Conservation (phyloP, 2,329 filamentous ascomycete species). For the Sporothrix pseudoabietina region DNA sequence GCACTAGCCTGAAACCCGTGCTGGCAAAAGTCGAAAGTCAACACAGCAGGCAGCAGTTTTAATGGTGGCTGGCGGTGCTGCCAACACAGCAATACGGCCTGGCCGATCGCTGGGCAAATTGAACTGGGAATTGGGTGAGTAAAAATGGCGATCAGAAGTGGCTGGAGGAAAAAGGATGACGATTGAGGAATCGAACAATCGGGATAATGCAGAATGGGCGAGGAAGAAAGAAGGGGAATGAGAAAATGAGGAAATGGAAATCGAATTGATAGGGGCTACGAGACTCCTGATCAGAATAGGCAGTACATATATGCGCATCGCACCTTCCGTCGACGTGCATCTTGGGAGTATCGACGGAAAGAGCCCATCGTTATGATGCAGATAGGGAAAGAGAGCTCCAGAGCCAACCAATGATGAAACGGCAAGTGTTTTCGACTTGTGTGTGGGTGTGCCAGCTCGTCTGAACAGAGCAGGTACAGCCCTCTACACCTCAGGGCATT, state of each 20-base stretch:
- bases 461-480: constrained; percentile 6
- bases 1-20: neutral
- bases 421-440: constrained; percentile 8
- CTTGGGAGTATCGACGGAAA: neutral
- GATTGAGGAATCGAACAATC: constrained; percentile 3
- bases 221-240: neutral
- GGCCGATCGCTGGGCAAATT: neutral
- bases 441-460: constrained; percentile 6
- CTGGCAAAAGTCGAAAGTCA: neutral
- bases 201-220: neutral
- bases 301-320: neutral
- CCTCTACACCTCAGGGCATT: neutral
- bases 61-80: neutral
- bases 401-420: constrained; percentile 19
- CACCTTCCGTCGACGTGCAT: neutral
- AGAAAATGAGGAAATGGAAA: neutral
- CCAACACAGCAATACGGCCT: neutral
- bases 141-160: neutral
- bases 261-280: neutral
- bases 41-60: constrained; percentile 2
- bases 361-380: constrained; percentile 4
- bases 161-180: neutral
- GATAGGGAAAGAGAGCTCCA: constrained; percentile 11
- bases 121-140: neutral
- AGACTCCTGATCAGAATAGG: neutral